Evolutionary conservation across 306 rosid species (phyloP).

Genomic region (Citrullus amarus): DNA sequence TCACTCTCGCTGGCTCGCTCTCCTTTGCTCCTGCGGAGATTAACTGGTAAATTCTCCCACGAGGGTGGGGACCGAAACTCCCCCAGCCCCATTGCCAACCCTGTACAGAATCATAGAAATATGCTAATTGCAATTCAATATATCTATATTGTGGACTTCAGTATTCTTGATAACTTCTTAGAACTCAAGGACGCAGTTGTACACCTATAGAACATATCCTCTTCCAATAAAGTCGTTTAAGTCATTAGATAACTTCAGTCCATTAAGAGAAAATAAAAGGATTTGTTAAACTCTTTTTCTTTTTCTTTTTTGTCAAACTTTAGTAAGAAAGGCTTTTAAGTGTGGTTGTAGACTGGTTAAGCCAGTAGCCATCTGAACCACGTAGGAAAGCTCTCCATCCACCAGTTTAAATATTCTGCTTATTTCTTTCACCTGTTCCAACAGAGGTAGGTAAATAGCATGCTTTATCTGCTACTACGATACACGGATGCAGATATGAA

Average conservation of each 20-base stretch:
- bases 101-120: neutral
- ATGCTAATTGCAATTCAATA: neutral
- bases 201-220: too few relatives aligned
- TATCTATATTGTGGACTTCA: neutral
- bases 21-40: too few relatives aligned
- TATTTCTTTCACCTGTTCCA: conserved; percentile 56
- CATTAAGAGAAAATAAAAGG: neutral
- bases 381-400: conserved; percentile 49
- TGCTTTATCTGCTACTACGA: neutral
- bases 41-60: too few relatives aligned
- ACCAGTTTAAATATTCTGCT: conserved; percentile 37
- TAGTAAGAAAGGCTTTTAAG: conserved; percentile 56
- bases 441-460: neutral
- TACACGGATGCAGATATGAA: too few relatives aligned
- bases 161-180: neutral
- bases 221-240: too few relatives aligned
- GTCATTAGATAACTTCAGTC: neutral
- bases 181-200: too few relatives aligned
- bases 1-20: too few relatives aligned
- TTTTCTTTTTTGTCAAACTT: conserved; percentile 21
- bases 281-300: neutral
- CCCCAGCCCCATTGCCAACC: too few relatives aligned
- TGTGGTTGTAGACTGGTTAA: conserved; percentile 49
- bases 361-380: conserved; percentile 72
- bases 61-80: too few relatives aligned